Conservation (phyloP, 768 basidiomycete species). For the Boletus barrowsii region DNA sequence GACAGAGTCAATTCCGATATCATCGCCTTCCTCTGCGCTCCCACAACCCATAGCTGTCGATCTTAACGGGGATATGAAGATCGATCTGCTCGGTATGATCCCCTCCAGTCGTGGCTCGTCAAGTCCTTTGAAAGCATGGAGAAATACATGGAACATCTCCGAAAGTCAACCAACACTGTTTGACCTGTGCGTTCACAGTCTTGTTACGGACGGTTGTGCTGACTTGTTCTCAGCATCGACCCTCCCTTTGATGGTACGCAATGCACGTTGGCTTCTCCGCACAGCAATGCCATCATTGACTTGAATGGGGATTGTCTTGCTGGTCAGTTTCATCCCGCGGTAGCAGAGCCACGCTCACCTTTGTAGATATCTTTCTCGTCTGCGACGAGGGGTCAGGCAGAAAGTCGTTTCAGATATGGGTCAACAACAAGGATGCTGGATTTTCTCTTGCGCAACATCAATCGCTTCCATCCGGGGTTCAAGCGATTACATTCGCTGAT, state of each 20-base stretch:
- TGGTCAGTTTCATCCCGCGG: conserved; percentile 39
- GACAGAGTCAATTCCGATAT: conserved; percentile 38
- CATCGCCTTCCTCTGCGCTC: conserved; percentile 59
- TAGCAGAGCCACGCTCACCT: background rate
- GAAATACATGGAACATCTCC: conserved; percentile 73
- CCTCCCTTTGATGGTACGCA: conserved; percentile 60
- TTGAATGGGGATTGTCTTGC: conserved; percentile 95
- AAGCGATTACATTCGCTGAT: conserved; percentile 85
- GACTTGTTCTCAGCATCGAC: conserved; percentile 41
- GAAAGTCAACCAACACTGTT: conserved; percentile 53
- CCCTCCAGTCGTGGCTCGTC: conserved; percentile 37
- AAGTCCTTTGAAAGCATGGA: conserved; percentile 64
- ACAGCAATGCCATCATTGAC: conserved; percentile 93
- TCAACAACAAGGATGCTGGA: conserved; percentile 75
- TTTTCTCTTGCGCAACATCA: conserved; percentile 69
- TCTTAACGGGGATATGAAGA: conserved; percentile 82
- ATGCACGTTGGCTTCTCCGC: conserved; percentile 82
- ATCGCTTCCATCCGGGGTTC: conserved; percentile 69
- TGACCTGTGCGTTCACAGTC: conserved; percentile 50
- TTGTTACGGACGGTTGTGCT: background rate
- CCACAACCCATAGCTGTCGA: conserved; percentile 88
- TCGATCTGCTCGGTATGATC: conserved; percentile 76
- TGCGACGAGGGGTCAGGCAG: conserved; percentile 64
- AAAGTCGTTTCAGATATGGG: conserved; percentile 86
- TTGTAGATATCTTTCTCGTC: conserved; percentile 80